phyloP scores from a whole-genome alignment of 2,329 filamentous ascomycete species.

The Claviceps paspali region DNA sequence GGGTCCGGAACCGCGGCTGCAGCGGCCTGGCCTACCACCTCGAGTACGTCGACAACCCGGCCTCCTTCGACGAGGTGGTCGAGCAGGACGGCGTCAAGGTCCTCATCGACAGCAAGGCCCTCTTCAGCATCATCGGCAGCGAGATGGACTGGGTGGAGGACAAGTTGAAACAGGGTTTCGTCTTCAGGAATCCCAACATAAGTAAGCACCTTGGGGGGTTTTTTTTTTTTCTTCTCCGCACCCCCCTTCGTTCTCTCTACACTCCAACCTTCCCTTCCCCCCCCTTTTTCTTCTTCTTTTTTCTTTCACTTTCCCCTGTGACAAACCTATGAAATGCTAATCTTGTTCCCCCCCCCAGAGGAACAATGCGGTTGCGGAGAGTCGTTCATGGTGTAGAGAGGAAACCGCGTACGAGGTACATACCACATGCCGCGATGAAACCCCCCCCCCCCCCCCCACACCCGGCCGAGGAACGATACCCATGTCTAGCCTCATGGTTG shows the following conservation, averaged over 20 bases:
- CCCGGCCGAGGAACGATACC: too few species aligned
- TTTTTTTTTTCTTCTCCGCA: constrained; percentile 22
- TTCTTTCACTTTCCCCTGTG: too few species aligned
- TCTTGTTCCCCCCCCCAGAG: too few species aligned
- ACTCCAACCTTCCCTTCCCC: too few species aligned
- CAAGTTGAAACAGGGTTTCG: constrained; percentile 79
- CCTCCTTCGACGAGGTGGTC: constrained; percentile 76
- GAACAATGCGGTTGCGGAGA: constrained; percentile 93
- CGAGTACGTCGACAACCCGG: constrained; percentile 87
- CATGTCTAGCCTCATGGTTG: too few species aligned
- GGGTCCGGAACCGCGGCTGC: constrained; percentile 86
- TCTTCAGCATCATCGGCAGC: constrained; percentile 95
- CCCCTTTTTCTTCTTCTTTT: neutral
- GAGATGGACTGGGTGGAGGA: constrained; percentile 99
- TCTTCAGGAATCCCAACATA: constrained; percentile 95
- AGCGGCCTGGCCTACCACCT: constrained; percentile 87
- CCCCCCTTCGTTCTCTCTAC: too few species aligned
- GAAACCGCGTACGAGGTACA: neutral
- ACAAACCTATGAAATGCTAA: too few species aligned
- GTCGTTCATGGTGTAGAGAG: constrained; percentile 66
- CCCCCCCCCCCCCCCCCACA: too few species aligned
- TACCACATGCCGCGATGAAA: too few species aligned
- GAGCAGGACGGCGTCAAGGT: constrained; percentile 95
- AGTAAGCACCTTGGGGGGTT: too few species aligned
- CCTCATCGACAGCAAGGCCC: constrained; percentile 87